A percentile compares a stretch with the other conserved stretches of the same genome.
Evolutionary conservation across 83 land plant species (phyloP).

Genomic region (Thuja plicata): DNA sequence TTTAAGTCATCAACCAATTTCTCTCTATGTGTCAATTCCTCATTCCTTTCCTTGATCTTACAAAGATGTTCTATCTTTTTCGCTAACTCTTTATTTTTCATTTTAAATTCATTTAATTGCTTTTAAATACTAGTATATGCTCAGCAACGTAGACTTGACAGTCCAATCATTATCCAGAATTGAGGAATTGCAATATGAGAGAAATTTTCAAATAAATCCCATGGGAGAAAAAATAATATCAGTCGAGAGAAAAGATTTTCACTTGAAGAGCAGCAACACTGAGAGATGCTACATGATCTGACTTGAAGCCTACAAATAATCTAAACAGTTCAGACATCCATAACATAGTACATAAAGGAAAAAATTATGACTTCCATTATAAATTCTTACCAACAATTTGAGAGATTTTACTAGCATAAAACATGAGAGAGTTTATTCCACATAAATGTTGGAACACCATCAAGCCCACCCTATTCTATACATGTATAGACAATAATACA

Average conservation of each 20-base stretch:
- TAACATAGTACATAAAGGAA: not conserved
- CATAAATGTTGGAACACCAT: slow-evolving; percentile 61
- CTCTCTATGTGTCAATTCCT: no score
- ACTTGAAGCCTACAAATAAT: slow-evolving; percentile 36
- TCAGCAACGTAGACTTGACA: no score
- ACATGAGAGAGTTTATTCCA: slow-evolving; percentile 57
- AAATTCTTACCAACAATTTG: slow-evolving; percentile 41
- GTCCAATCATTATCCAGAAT: no score
- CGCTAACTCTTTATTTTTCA: no score
- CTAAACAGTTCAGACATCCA: not conserved
- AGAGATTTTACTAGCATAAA: slow-evolving; percentile 55
- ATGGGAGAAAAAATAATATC: not conserved
- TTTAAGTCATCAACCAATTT: no score
- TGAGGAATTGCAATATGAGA: no score
- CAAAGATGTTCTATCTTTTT: no score
- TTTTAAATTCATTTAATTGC: no score
- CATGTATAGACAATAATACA: not conserved
- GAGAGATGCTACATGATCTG: slow-evolving; percentile 40
- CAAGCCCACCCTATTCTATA: slow-evolving; percentile 71
- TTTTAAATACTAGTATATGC: no score
- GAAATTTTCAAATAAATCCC: not conserved
- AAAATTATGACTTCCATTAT: not conserved
- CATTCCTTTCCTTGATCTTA: no score
- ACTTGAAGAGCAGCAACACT: slow-evolving; percentile 58
- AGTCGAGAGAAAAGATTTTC: not conserved